Evolutionary conservation across 257 asterid species (phyloP), one percentile per base, ranked within the genome.

Genomic region (Forsythia viridissima): DNA sequence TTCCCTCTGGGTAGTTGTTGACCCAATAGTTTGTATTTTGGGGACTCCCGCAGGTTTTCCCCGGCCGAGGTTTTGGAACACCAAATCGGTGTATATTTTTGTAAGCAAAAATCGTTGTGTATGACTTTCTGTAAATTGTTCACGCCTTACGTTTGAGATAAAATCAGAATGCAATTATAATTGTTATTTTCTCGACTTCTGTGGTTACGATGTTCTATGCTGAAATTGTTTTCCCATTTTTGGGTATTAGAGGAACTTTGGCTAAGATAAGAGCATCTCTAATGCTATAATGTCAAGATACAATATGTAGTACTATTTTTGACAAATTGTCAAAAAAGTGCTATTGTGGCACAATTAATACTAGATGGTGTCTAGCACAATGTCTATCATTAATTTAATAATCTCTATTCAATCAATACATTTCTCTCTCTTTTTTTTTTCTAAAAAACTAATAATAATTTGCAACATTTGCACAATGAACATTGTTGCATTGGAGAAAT

Each of bases 21-120:
- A 73, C 74, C 40, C 80, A 76, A 74, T 20, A 42, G 67, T 68
- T 84, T 80, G 36, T 69, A 79, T 73, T 42, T 20, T 73, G 85
- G 83, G 81, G 80, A 71, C 43, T 57, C 59, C 40, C 71, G 44
- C 72, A 67, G 79, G 81, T 77, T 78, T 79, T 82, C 0, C 37
- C 83, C 55, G 5, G 74, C 12, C 76, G 76, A 42, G 69, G 59
- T 71, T 77, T 71, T 77, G 70, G 72, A 83, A 79, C 86, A 78
- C 91, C 87, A 79, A 63, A 39, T 76, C 73, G 85, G 92, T 86
- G 90, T 86, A 77, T 73, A 61, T 84, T 78, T 68, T 66, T 76
- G 46, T 18, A 13, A 36, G 67, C 57, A 48, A 70, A 71, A 6
- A 48, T 59, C 11, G n/a, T 5, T 65, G 79, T 42, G 70, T 83